phyloP scores from a whole-genome alignment of 345 rosid species.

The Euphorbia tirucalli region DNA sequence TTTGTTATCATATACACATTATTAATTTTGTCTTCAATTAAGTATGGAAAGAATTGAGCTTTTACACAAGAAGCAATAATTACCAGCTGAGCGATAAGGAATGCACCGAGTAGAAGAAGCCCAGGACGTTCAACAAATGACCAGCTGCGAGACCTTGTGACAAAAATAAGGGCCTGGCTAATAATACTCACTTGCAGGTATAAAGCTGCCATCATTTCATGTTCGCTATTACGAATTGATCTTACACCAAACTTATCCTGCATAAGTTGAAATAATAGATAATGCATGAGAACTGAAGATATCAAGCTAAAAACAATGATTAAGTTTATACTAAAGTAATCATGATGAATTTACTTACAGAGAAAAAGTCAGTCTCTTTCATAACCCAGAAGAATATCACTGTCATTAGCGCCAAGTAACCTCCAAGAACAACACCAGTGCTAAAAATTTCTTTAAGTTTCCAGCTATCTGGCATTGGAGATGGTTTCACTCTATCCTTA shows the following conservation, averaged over 20 bases:
- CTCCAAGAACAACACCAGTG: constrained; percentile 80
- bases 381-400: constrained; percentile 80
- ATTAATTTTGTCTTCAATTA: no score
- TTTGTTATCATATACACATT: no score
- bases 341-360: constrained; percentile 40
- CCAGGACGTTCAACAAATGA: constrained; percentile 80
- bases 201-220: constrained; percentile 75
- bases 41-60: no score
- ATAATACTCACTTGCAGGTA: constrained; percentile 87
- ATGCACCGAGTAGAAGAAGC: constrained; percentile 55
- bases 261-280: constrained; percentile 3
- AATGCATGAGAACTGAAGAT: constrained; percentile 7
- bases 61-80: not conserved
- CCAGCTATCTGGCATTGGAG: constrained; percentile 92
- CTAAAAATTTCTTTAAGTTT: constrained; percentile 77
- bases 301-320: not conserved
- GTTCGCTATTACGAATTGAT: constrained; percentile 23
- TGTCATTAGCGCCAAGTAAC: constrained; percentile 79
- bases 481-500: constrained; percentile 82
- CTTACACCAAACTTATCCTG: constrained; percentile 63
- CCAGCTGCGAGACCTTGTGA: constrained; percentile 90
- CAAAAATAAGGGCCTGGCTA: constrained; percentile 88
- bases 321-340: not conserved
- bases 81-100: constrained; percentile 76
- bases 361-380: constrained; percentile 65